Conservation (phyloP, 176 grass and related monocot species). For the Oryza longistaminata region DNA sequence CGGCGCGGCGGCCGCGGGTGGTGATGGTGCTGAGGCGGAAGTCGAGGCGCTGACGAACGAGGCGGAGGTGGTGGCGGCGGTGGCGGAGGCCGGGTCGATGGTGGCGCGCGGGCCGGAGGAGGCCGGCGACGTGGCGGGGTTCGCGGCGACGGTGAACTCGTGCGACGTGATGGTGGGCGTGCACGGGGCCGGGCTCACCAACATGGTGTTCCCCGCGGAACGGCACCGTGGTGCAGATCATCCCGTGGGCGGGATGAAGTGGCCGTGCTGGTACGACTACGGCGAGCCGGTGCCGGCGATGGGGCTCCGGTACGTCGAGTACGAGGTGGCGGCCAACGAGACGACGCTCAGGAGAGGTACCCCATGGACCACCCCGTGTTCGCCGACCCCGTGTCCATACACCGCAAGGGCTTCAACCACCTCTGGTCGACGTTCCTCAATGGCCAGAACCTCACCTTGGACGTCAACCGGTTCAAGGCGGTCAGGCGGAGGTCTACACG, state of each 20-base stretch:
- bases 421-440: slow-evolving; percentile 47
- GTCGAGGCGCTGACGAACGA: slow-evolving; percentile 60
- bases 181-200: slow-evolving; percentile 83
- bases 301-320: slow-evolving; percentile 70
- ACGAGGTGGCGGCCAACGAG: slow-evolving; percentile 63
- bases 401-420: slow-evolving; percentile 31
- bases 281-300: slow-evolving; percentile 51
- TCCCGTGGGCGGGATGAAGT: slow-evolving; percentile 65
- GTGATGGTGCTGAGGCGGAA: slow-evolving; percentile 51
- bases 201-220: slow-evolving; percentile 88
- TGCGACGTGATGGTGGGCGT: slow-evolving; percentile 96
- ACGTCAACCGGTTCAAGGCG: slow-evolving; percentile 50
- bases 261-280: slow-evolving; percentile 41
- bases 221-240: slow-evolving; percentile 60
- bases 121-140: slow-evolving; percentile 15
- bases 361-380: slow-evolving; percentile 55
- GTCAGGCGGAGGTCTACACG: slow-evolving; percentile 38
- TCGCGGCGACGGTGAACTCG: slow-evolving; percentile 80
- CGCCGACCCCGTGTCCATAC: slow-evolving; percentile 50
- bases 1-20: slow-evolving; percentile 46
- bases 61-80: slow-evolving; percentile 20
- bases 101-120: slow-evolving; percentile 41
- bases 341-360: slow-evolving; percentile 66
- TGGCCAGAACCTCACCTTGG: slow-evolving; percentile 65
- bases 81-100: slow-evolving; percentile 47